Evolutionary conservation across 129 eudicot genomes (phyloP), one percentile per base, ranked within the genome.

Genomic region (Pulicaria dysenterica): DNA sequence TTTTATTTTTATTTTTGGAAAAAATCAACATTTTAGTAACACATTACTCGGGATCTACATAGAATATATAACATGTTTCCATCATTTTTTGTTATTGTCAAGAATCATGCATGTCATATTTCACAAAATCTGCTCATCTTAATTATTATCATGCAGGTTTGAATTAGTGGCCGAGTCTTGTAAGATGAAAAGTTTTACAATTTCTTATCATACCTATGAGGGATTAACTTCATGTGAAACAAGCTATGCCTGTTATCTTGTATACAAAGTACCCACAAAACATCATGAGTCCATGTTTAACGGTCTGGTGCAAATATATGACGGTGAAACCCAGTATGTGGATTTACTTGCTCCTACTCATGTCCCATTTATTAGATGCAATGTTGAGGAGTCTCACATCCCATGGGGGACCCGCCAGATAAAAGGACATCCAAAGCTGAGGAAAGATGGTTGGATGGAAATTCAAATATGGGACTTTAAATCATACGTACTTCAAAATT

Each of bases 371-470:
- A n/a, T n/a, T n/a, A n/a, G n/a, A n/a, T n/a, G n/a, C n/a, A n/a
- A n/a, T n/a, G n/a, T n/a, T n/a, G n/a, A n/a, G n/a, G n/a, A n/a
- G n/a, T n/a, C n/a, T n/a, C n/a, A n/a, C n/a, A n/a, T n/a, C n/a
- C n/a, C n/a, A n/a, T n/a, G n/a, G n/a, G n/a, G 2, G 67, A 15
- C 48, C 5, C 34, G 7, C 47, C 38, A 17, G 38, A 40, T 61
- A 61, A 61, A 61, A 40, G 67, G 67, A 3, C 49, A 39, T 61
- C 67, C 48, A 14, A 61, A 61, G 39, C 31, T 14, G 5, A n/a
- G 67, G 67, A 61, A 61, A 61, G 67, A 61, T 14, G 67, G 67
- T 61, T 61, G 67, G 67, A 39, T 40, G 67, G 67, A 61, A 40
- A 11, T 61, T 61, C 67, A 61, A 7, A 7, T 61, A 39, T 14